Percentiles rank a stretch among this genome's conserved stretches.
phyloP scores from a whole-genome alignment of 2,329 filamentous ascomycete genomes.

The Macrophomina phaseolina region DNA sequence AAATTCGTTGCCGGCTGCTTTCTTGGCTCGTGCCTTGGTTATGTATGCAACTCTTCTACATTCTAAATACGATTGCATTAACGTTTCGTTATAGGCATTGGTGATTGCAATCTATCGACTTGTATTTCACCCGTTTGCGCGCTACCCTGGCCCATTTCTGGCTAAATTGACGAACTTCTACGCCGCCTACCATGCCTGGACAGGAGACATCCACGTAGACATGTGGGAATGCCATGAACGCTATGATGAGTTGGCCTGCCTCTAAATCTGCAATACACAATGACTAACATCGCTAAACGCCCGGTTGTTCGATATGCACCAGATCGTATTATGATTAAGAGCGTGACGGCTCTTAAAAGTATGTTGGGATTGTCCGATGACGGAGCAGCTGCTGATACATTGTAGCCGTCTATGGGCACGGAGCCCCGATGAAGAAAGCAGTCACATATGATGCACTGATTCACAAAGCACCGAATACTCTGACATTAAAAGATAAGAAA shows the following conservation, averaged over 20 bases:
- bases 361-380: neutral
- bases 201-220: conserved; percentile 75
- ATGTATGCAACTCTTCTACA: conserved; percentile 1
- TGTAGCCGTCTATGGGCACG: conserved; percentile 7
- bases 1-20: neutral
- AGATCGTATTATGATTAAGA: conserved; percentile 4
- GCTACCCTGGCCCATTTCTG: conserved; percentile 50
- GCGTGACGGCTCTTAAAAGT: neutral
- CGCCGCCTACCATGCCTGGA: conserved; percentile 69
- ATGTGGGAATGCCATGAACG: conserved; percentile 72
- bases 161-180: conserved; percentile 44
- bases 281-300: neutral
- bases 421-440: conserved; percentile 6
- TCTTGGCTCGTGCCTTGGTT: neutral
- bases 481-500: conserved; percentile 51
- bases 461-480: conserved; percentile 50
- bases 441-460: conserved; percentile 42
- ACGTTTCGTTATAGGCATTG: conserved; percentile 29
- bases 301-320: conserved; percentile 3
- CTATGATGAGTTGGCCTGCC: conserved; percentile 81
- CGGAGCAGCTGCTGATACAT: neutral
- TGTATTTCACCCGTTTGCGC: conserved; percentile 50
- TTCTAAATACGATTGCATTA: neutral
- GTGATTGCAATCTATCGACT: conserved; percentile 42
- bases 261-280: conserved; percentile 49